These are phyloP conservation scores for Cyberlindnera xishuangbannaensis DNA, from an alignment of 805 yeast genomes.

Conservation along the genomic window DNA sequence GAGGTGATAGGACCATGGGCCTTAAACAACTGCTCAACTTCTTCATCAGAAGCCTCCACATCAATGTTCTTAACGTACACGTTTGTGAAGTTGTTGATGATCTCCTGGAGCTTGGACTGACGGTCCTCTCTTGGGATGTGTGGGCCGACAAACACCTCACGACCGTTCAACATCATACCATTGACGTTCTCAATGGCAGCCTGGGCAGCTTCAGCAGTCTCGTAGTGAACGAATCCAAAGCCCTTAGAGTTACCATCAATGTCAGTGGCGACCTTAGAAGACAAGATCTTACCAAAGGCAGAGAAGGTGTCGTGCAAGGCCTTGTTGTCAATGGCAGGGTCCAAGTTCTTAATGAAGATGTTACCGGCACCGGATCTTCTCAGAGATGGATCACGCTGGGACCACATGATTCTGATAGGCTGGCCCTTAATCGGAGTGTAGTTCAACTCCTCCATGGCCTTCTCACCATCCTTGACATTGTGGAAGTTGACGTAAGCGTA, in stretches of 20 bases:
- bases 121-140: conserved; percentile 92
- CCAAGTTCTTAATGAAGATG: conserved; percentile 96
- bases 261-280: conserved; percentile 96
- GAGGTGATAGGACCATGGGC: conserved; percentile 81
- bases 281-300: conserved; percentile 91
- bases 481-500: conserved; percentile 98
- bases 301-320: conserved; percentile 97
- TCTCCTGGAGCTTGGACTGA: conserved; percentile 84
- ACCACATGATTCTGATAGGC: conserved; percentile 99
- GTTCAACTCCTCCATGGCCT: conserved; percentile 93
- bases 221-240: conserved; percentile 97
- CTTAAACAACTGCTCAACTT: conserved; percentile 65
- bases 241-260: conserved; percentile 89
- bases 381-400: conserved; percentile 95
- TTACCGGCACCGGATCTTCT: conserved; percentile 96
- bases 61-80: conserved; percentile 90
- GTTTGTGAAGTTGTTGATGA: conserved; percentile 91
- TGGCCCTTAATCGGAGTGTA: conserved; percentile 90
- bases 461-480: conserved; percentile 82
- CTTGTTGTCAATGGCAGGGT: conserved; percentile 97
- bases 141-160: conserved; percentile 92
- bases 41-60: conserved; percentile 60
- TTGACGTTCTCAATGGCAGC: conserved; percentile 96
- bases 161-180: conserved; percentile 96
- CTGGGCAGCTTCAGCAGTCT: conserved; percentile 83